phyloP scores from a whole-genome alignment of 306 rosid genomes.

The Arachis hypogaea region DNA sequence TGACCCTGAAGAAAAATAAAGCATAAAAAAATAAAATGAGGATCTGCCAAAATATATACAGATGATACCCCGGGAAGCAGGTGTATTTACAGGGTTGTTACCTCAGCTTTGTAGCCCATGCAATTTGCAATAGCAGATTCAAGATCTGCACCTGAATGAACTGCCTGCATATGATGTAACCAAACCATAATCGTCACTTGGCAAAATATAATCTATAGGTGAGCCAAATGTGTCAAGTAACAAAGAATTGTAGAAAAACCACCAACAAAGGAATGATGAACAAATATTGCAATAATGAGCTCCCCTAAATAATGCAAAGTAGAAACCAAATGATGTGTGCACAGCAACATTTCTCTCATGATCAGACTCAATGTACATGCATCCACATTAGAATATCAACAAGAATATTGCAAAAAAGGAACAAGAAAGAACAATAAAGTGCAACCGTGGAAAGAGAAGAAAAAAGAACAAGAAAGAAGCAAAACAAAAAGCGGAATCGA shows the following conservation, averaged over 20 bases:
- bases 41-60: slow-evolving; percentile 38
- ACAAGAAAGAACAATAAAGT: slow-evolving; percentile 26
- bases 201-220: slow-evolving; percentile 25
- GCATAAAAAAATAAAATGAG: slow-evolving; percentile 30
- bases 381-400: slow-evolving; percentile 28
- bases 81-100: slow-evolving; percentile 42
- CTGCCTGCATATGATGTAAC: slow-evolving; percentile 66
- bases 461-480: background rate
- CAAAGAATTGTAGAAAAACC: slow-evolving; percentile 36
- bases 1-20: slow-evolving; percentile 72
- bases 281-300: slow-evolving; percentile 18
- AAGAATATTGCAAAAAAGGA: slow-evolving; percentile 27
- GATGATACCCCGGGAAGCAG: slow-evolving; percentile 24
- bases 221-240: slow-evolving; percentile 35
- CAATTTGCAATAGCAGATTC: slow-evolving; percentile 87
- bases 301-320: slow-evolving; percentile 20
- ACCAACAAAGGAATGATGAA: slow-evolving; percentile 24
- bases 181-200: slow-evolving; percentile 26
- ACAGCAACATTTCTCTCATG: slow-evolving; percentile 17
- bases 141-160: slow-evolving; percentile 98
- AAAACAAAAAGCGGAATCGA: slow-evolving; percentile 30
- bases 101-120: slow-evolving; percentile 91
- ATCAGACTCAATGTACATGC: slow-evolving; percentile 18
- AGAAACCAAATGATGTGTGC: slow-evolving; percentile 10
- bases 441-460: slow-evolving; percentile 22